Percentiles rank a stretch among this genome's conserved stretches.
These are phyloP conservation scores for Pezicula radicicola DNA, from an alignment of 2,329 filamentous ascomycete species.

Conservation along the genomic window DNA sequence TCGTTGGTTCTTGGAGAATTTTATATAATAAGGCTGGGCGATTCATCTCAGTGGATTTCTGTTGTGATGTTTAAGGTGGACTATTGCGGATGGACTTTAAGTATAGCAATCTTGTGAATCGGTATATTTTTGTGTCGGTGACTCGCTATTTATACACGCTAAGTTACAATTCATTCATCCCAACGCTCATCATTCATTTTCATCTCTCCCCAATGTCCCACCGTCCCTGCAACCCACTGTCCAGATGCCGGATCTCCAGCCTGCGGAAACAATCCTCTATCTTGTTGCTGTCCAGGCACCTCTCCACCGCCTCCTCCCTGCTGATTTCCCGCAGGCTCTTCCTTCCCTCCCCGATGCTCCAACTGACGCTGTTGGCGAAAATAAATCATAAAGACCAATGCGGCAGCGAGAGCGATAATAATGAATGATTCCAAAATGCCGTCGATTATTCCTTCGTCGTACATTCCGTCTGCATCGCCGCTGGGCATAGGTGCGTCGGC, in stretches of 20 bases:
- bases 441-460: constrained; percentile 68
- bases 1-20: too few species aligned
- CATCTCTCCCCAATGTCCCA: too few species aligned
- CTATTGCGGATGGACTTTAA: too few species aligned
- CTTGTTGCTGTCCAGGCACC: constrained; percentile 24
- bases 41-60: too few species aligned
- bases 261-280: constrained; percentile 61
- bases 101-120: too few species aligned
- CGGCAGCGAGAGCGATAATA: constrained; percentile 74
- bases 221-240: too few species aligned
- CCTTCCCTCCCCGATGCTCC: constrained; percentile 40
- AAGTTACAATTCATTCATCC: too few species aligned
- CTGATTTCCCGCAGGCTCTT: constrained; percentile 34
- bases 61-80: too few species aligned
- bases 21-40: too few species aligned
- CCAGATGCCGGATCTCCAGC: constrained; percentile 64
- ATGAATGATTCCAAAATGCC: constrained; percentile 81
- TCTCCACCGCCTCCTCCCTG: constrained; percentile 21
- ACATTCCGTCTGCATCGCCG: constrained; percentile 50
- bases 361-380: constrained; percentile 72
- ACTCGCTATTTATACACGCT: too few species aligned
- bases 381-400: constrained; percentile 75
- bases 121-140: too few species aligned
- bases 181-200: too few species aligned
- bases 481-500: constrained; percentile 55